phyloP scores from a whole-genome alignment of 2,329 filamentous ascomycete genomes.

The Penicillium sp. region DNA sequence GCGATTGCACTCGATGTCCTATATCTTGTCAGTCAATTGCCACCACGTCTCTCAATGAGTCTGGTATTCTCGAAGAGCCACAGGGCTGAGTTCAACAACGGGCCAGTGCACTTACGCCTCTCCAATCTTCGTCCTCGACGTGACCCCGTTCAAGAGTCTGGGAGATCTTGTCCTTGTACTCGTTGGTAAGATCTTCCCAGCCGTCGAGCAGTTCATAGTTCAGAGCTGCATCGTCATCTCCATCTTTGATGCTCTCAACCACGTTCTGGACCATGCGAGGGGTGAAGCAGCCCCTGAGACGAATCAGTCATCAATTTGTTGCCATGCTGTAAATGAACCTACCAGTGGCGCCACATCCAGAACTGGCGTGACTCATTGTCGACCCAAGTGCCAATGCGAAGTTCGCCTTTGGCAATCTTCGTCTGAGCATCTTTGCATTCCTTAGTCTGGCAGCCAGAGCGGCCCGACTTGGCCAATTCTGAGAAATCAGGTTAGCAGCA shows the following conservation, averaged over 20 bases:
- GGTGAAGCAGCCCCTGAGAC: conserved; percentile 81
- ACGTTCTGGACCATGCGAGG: conserved; percentile 70
- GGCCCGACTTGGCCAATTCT: conserved; percentile 72
- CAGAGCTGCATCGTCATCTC: conserved; percentile 41
- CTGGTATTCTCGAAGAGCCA: not conserved
- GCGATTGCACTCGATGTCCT: conserved; percentile 76
- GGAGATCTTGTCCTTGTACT: conserved; percentile 71
- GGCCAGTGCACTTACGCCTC: conserved; percentile 63
- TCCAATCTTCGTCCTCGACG: conserved; percentile 84
- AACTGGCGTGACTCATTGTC: conserved; percentile 60
- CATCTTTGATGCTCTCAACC: conserved; percentile 49
- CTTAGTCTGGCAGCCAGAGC: conserved; percentile 72
- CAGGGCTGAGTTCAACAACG: not conserved
- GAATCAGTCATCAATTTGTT: not conserved
- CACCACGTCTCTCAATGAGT: conserved; percentile 7
- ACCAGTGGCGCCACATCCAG: conserved; percentile 89
- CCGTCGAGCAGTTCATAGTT: conserved; percentile 69
- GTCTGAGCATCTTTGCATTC: conserved; percentile 68
- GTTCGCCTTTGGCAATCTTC: conserved; percentile 77
- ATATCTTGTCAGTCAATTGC: not conserved
- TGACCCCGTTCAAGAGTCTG: conserved; percentile 74
- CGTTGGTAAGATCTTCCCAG: conserved; percentile 72
- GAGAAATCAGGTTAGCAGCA: conserved; percentile 15
- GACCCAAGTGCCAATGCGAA: conserved; percentile 76
- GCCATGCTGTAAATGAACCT: conserved; percentile 30